phyloP scores from a whole-genome alignment of 345 rosid species.

The Corchorus olitorius region DNA sequence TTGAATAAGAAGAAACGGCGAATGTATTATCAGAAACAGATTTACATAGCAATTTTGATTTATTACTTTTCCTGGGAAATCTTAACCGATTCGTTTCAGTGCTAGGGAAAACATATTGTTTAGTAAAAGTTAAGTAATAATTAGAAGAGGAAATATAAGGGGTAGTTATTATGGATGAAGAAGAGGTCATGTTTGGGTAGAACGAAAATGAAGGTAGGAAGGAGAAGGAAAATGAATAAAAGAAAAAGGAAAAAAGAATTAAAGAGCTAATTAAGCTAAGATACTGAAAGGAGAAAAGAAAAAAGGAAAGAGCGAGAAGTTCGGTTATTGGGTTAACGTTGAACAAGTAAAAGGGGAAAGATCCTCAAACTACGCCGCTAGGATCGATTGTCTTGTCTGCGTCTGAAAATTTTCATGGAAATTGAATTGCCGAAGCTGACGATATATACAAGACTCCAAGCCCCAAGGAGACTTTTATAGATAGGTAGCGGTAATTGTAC shows the following conservation, averaged over 20 bases:
- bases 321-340: slow-evolving; percentile 1
- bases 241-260: neutral
- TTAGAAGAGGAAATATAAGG: neutral
- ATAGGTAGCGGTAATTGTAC: no score
- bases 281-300: neutral
- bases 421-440: neutral
- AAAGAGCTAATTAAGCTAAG: neutral
- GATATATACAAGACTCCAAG: no score
- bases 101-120: neutral
- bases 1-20: slow-evolving; percentile 24
- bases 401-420: slow-evolving; percentile 9
- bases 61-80: neutral
- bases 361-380: slow-evolving; percentile 22
- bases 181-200: slow-evolving; percentile 38
- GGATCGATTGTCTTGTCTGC: neutral
- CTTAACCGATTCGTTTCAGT: neutral
- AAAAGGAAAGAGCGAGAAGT: neutral
- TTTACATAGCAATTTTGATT: neutral
- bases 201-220: neutral
- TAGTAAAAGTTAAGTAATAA: neutral
- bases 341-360: slow-evolving; percentile 15
- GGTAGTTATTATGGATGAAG: slow-evolving; percentile 9
- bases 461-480: no score
- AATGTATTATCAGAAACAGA: slow-evolving; percentile 12
- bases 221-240: neutral